Evolutionary conservation across 371 early-diverging fungal genomes (phyloP).

Genomic region (Mortierella sp.): DNA sequence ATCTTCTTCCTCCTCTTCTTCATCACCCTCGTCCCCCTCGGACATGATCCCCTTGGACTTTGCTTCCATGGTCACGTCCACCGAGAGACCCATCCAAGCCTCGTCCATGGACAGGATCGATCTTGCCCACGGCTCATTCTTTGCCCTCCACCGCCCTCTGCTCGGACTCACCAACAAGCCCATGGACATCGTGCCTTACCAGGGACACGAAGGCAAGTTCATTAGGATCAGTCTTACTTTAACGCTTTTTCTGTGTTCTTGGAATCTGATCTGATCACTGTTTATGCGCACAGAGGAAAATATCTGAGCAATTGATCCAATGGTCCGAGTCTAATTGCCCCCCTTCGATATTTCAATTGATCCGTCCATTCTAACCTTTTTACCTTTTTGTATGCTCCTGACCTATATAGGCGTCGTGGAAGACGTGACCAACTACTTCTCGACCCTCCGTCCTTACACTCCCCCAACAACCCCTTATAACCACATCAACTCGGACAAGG

Average conservation of each 20-base stretch:
- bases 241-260: not conserved
- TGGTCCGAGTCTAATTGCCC: not conserved
- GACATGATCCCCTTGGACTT: slow-evolving; percentile 20
- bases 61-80: slow-evolving; percentile 18
- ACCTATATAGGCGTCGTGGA: slow-evolving; percentile 29
- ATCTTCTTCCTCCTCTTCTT: slow-evolving; percentile 33
- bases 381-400: not conserved
- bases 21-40: slow-evolving; percentile 24
- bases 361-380: not conserved
- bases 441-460: slow-evolving; percentile 43
- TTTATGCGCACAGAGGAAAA: not conserved
- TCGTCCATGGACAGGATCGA: slow-evolving; percentile 47
- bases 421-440: slow-evolving; percentile 38
- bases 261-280: not conserved
- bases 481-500: slow-evolving; percentile 22
- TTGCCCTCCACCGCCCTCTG: slow-evolving; percentile 55
- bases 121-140: slow-evolving; percentile 53
- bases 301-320: slow-evolving; percentile 1
- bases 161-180: slow-evolving; percentile 43
- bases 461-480: slow-evolving; percentile 24
- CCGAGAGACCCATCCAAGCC: slow-evolving; percentile 29
- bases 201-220: slow-evolving; percentile 32
- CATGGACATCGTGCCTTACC: slow-evolving; percentile 8
- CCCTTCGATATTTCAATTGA: not conserved
- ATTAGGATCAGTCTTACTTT: not conserved